phyloP scores from a whole-genome alignment of 1,139 yeast species.

The Candida sp. region DNA sequence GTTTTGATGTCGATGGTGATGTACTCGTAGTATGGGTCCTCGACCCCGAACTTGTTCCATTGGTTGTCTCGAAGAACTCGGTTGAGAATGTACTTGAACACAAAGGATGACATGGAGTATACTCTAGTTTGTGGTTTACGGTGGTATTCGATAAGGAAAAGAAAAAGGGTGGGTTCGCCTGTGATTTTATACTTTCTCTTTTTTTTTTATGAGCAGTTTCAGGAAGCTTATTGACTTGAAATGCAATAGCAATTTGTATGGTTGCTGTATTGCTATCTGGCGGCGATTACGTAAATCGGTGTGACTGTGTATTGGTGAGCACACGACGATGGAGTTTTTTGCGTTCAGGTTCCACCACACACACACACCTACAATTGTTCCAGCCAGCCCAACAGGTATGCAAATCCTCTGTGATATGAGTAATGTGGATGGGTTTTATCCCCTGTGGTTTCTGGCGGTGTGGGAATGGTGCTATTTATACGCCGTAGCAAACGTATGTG shows the following conservation, averaged over 20 bases:
- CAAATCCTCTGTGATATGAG: no score
- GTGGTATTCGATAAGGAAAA: background rate
- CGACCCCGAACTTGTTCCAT: slow-evolving; percentile 58
- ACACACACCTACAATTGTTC: no score
- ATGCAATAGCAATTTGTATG: no score
- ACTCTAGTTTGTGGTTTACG: no score
- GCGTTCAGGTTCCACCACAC: background rate
- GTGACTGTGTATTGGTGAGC: background rate
- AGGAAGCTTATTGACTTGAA: no score
- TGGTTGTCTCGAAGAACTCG: slow-evolving; percentile 37
- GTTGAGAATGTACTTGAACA: slow-evolving; percentile 15
- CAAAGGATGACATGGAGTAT: slow-evolving; percentile 13
- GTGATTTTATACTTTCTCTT: background rate
- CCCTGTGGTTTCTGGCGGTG: no score
- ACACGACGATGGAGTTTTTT: background rate
- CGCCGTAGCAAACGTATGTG: no score
- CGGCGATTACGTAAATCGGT: background rate
- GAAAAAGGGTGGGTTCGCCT: background rate
- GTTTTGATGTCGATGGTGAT: slow-evolving; percentile 24
- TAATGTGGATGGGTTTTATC: no score
- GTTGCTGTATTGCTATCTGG: no score
- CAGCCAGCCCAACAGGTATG: no score
- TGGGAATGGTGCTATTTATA: no score
- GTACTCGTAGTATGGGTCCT: slow-evolving; percentile 65
- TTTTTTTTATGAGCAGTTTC: background rate